These are phyloP conservation scores for Petrea volubilis DNA, from an alignment of 257 asterid genomes.

Conservation along the genomic window DNA sequence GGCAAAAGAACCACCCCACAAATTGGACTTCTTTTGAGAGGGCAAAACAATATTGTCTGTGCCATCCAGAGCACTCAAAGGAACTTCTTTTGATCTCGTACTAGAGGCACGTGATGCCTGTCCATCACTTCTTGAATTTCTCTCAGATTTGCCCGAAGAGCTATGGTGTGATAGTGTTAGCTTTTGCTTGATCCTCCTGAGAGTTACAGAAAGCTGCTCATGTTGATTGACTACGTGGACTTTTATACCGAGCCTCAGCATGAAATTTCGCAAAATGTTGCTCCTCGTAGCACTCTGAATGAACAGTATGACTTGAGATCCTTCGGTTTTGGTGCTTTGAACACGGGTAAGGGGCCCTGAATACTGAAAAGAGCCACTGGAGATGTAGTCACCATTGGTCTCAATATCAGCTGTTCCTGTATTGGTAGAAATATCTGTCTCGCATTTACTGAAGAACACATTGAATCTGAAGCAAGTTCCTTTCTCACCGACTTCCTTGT, in stretches of 20 bases:
- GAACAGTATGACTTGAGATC: slow-evolving; percentile 60
- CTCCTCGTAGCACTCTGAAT: slow-evolving; percentile 50
- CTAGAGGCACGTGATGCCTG: slow-evolving; percentile 30
- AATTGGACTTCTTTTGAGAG: slow-evolving; percentile 16
- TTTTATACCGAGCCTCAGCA: slow-evolving; percentile 50
- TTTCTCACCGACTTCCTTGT: slow-evolving; percentile 53
- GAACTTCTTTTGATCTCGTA: slow-evolving; percentile 42
- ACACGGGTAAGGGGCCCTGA: slow-evolving; percentile 25
- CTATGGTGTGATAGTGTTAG: slow-evolving; percentile 10
- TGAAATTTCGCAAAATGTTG: slow-evolving; percentile 39
- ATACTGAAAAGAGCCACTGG: slow-evolving; percentile 25
- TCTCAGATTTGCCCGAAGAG: slow-evolving; percentile 30
- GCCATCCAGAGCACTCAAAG: slow-evolving; percentile 53
- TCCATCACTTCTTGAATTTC: slow-evolving; percentile 28
- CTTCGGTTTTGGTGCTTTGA: slow-evolving; percentile 39
- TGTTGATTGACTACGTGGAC: slow-evolving; percentile 49
- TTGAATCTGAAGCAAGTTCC: slow-evolving; percentile 68
- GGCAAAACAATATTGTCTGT: slow-evolving; percentile 13
- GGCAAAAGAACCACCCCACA: neutral
- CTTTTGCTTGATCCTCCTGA: slow-evolving; percentile 43
- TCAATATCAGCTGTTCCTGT: slow-evolving; percentile 30
- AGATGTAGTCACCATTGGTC: slow-evolving; percentile 8
- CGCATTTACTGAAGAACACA: slow-evolving; percentile 25
- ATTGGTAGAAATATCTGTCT: neutral
- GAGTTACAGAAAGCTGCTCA: slow-evolving; percentile 42